phyloP scores from a whole-genome alignment of 768 basidiomycete genomes.

The Phylloporus arenicola region DNA sequence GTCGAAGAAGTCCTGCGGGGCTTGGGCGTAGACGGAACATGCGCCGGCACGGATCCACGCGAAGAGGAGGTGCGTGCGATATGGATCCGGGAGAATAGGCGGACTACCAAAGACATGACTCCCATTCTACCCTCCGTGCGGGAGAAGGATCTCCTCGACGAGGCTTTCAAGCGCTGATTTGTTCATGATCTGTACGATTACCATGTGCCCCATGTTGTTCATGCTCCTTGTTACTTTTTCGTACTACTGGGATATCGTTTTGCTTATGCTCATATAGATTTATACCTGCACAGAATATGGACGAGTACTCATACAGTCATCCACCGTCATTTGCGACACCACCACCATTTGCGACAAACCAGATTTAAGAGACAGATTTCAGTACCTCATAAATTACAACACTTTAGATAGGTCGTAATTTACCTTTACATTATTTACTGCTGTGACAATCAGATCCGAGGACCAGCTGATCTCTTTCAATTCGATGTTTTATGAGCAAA shows the following conservation, averaged over 20 bases:
- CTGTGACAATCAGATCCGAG: too few species aligned
- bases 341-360: too few species aligned
- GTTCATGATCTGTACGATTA: slow-evolving; percentile 1
- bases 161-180: slow-evolving; percentile 32
- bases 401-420: too few species aligned
- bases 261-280: slow-evolving; percentile 26
- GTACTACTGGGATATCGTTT: slow-evolving; percentile 5
- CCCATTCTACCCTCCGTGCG: slow-evolving; percentile 10
- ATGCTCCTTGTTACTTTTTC: slow-evolving; percentile 5
- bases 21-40: slow-evolving; percentile 37
- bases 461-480: too few species aligned
- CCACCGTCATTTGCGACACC: too few species aligned
- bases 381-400: too few species aligned
- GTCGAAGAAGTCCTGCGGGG: slow-evolving; percentile 68
- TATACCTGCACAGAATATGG: slow-evolving; percentile 6
- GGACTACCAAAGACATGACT: slow-evolving; percentile 34
- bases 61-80: slow-evolving; percentile 42
- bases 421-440: too few species aligned
- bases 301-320: background rate
- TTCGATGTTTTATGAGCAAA: too few species aligned
- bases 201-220: slow-evolving; percentile 8
- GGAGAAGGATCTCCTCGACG: slow-evolving; percentile 21
- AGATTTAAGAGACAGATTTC: too few species aligned
- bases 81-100: slow-evolving; percentile 37
- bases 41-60: slow-evolving; percentile 29